Base-by-base conservation (phyloP, 495 filamentous ascomycete genomes). In the Extremus antarcticus region DNA sequence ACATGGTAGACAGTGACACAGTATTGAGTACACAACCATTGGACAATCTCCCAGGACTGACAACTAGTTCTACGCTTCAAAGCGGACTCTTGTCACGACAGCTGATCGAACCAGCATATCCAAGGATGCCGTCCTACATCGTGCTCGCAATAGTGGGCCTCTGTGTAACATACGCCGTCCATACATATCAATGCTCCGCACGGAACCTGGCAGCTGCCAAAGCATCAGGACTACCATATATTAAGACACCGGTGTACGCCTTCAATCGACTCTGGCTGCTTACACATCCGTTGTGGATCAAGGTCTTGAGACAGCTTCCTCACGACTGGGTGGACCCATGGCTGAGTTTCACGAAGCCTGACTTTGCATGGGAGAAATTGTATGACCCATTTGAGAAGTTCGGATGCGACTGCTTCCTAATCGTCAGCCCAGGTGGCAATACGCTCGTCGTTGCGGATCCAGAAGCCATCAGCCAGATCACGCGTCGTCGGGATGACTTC, bases 401-500 rank as follows among this genome's bases (percentile, higher is more conserved):
- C 3, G 71, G 68, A n/a, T 56, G 60, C n/a, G 77, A 78, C 56
- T 71, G 71, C 15, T 80, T 87, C 63, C 25, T 86, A 2, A 62
- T 75, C 25, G 80, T 79, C 1, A 69, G 75, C 0, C 79, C 82
- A 0, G 65, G 63, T 10, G 60, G 52, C 16, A 66, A 76, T 17
- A 57, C 71, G 21, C 53, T 81, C 32, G 77, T 70, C 45, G 77
- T 76, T 0, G 74, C 77, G 21, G 75, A 77, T 64, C 72, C 84
- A 23, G 78, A 80, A 25, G 74, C 75, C 13, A 78, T 86, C 51
- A 71, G 71, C 51, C 77, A 82, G 62, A 71, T 88, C 25, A 78
- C 78, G 0, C 70, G 72, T 3, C 68, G 80, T 35, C 75, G 79
- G 38, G 81, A 80, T 63, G 78, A 79, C 47, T 87, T 87, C 60